Evolutionary conservation across 176 grass and related monocot genomes (phyloP).

Genomic region (Paspalum notatum): DNA sequence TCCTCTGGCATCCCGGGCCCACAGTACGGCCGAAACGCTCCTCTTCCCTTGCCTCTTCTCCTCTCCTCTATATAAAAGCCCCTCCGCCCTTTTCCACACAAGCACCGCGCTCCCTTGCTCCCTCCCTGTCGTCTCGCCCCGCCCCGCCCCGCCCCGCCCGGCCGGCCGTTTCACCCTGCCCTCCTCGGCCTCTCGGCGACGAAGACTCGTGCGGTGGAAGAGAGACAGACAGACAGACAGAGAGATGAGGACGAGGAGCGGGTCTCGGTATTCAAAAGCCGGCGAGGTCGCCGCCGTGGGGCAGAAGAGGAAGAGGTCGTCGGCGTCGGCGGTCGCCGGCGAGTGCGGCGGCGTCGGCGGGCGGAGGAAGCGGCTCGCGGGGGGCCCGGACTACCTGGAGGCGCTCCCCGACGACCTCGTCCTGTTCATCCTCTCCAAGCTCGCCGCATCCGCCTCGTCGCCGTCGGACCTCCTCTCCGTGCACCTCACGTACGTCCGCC

Average conservation of each 20-base stretch:
- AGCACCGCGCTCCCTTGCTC: not conserved
- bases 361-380: slow-evolving; percentile 4
- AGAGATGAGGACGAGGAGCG: slow-evolving; percentile 64
- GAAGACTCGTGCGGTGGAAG: not conserved
- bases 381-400: slow-evolving; percentile 49
- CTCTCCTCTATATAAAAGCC: slow-evolving; percentile 15
- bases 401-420: slow-evolving; percentile 76
- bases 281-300: not conserved
- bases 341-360: not conserved
- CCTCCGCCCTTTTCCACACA: slow-evolving; percentile 23
- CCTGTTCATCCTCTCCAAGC: slow-evolving; percentile 58
- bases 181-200: not conserved
- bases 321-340: slow-evolving; percentile 17
- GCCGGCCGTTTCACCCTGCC: not conserved
- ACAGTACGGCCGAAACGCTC: not conserved
- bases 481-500: slow-evolving; percentile 50
- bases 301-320: slow-evolving; percentile 14
- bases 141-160: not conserved
- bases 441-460: slow-evolving; percentile 53
- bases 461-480: slow-evolving; percentile 68
- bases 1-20: not conserved
- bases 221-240: too few species aligned
- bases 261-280: slow-evolving; percentile 39
- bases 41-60: not conserved
- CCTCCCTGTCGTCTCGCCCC: not conserved